Base-by-base conservation (phyloP, 208 protist species). In the Leishmania tarentolae region DNA sequence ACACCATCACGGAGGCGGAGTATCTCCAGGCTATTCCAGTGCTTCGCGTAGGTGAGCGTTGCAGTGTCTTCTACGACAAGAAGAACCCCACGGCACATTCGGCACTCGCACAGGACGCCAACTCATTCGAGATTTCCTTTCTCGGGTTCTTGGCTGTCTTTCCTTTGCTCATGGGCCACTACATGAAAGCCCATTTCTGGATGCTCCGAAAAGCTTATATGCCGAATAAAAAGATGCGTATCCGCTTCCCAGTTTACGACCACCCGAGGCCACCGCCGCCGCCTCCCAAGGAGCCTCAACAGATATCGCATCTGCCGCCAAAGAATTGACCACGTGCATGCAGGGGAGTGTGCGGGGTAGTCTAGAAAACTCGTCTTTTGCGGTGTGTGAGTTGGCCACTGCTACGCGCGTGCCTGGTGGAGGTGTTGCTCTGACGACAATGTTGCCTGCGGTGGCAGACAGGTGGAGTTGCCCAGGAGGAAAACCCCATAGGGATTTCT, bases 21-120 rank as follows among this genome's bases (percentile, higher is more conserved):
- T 97, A 97, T 79, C 92, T 97, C 35, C 94, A 97, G 85, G 87
- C 92, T 19, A 96, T 97, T 65, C 94, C 94, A 42, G 88, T 96
- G 17, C 88, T 97, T 21, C 94, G 94, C 59, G 89, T 93, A 31
- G 92, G 92, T 9, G 92, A 95, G 82, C 86, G 85, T 1, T 97
- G 94, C 88, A 93, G 84, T 35, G 92, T 97, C 17, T 95, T 96
- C 75, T 97, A 97, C 82, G 90, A 95, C 71, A 96, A 95, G 87
- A 92, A 93, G 75, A 88, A 96, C 53, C 89, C 92, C 31, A 84
- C 79, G 17, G 66, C 83, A 17, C 92, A 93, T 81, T 93, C 91
- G 2, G 94, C 94, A 28, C 78, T 97, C 7, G 94, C 94, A 0
- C 92, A 96, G 66, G 94, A 96, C 73, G 94, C 94, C 15, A 97